Percentiles rank a stretch among this genome's conserved stretches.
Evolutionary conservation across 441 rosid genomes (phyloP).

Genomic region (Brassica hybrid): DNA sequence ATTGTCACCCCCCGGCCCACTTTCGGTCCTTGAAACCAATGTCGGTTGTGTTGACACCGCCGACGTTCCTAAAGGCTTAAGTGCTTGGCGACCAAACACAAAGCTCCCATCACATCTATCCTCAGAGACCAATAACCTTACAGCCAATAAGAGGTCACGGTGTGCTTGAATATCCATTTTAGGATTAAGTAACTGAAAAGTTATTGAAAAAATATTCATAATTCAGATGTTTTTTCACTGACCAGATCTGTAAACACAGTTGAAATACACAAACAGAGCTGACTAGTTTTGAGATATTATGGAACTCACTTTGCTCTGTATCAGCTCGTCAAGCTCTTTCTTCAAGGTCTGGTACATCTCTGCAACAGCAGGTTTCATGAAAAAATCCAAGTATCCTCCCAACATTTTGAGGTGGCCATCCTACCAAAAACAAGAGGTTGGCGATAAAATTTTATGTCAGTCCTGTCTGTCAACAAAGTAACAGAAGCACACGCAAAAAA

Average conservation of each 20-base stretch:
- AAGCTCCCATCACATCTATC: conserved; percentile 79
- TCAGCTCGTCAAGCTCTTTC: conserved; percentile 84
- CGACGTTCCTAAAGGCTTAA: conserved; percentile 44
- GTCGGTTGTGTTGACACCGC: conserved; percentile 46
- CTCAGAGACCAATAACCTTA: conserved; percentile 63
- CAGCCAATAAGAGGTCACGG: conserved; percentile 69
- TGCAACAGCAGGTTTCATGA: conserved; percentile 73
- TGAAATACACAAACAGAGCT: conserved; percentile 23
- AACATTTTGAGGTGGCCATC: conserved; percentile 94
- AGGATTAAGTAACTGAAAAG: conserved; percentile 83
- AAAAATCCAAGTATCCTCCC: conserved; percentile 94
- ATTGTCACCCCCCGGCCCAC: conserved; percentile 95
- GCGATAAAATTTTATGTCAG: conserved; percentile 4
- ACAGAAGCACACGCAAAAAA: conserved; percentile 4
- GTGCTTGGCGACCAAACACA: conserved; percentile 71
- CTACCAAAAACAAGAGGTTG: conserved; percentile 46
- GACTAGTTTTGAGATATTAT: conserved; percentile 22
- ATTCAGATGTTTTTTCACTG: conserved; percentile 15
- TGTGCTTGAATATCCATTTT: conserved; percentile 59
- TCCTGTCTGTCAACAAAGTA: conserved; percentile 5
- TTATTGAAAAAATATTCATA: conserved; percentile 44
- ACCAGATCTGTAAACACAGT: conserved; percentile 3
- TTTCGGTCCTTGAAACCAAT: conserved; percentile 59
- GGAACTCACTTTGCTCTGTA: conserved; percentile 77
- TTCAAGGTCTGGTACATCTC: conserved; percentile 69